phyloP scores from a whole-genome alignment of 169 alveolate genomes.

The Condylostoma magnum region DNA sequence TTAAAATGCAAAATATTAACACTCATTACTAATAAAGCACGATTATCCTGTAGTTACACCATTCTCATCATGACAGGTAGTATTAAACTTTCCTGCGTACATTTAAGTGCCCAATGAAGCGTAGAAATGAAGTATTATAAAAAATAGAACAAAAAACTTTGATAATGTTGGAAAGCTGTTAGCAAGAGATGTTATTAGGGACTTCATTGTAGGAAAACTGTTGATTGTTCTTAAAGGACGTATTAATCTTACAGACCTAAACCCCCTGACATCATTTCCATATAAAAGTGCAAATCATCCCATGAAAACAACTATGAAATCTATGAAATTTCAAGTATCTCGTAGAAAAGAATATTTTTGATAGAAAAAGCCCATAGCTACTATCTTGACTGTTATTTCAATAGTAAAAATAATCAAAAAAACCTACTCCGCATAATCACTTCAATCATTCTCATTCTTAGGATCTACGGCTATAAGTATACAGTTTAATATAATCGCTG shows the following conservation, averaged over 20 bases:
- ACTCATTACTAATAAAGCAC: background rate
- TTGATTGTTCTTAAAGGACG: conserved; percentile 72
- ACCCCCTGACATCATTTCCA: conserved; percentile 31
- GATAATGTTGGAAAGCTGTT: conserved; percentile 53
- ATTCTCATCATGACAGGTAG: background rate
- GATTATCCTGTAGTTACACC: background rate
- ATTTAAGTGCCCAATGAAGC: conserved; percentile 64
- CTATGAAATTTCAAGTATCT: conserved; percentile 78
- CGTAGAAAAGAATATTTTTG: conserved; percentile 57
- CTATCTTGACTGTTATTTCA: conserved; percentile 27
- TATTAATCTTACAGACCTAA: conserved; percentile 56
- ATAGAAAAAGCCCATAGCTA: conserved; percentile 45
- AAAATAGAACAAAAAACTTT: conserved; percentile 47
- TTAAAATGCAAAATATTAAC: background rate
- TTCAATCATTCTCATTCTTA: background rate
- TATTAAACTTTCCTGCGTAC: conserved; percentile 42
- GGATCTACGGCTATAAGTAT: background rate
- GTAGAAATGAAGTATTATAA: conserved; percentile 45
- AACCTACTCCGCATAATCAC: background rate
- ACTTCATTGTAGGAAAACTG: conserved; percentile 60
- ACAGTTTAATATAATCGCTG: conserved; percentile 14
- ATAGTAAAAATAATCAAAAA: conserved; percentile 24
- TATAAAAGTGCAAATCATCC: conserved; percentile 26
- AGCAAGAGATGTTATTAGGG: conserved; percentile 44
- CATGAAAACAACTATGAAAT: conserved; percentile 66